A percentile compares a stretch with the other conserved stretches of the same genome.
phyloP scores from a whole-genome alignment of 805 yeast species.

The Teunomyces panamensis region DNA sequence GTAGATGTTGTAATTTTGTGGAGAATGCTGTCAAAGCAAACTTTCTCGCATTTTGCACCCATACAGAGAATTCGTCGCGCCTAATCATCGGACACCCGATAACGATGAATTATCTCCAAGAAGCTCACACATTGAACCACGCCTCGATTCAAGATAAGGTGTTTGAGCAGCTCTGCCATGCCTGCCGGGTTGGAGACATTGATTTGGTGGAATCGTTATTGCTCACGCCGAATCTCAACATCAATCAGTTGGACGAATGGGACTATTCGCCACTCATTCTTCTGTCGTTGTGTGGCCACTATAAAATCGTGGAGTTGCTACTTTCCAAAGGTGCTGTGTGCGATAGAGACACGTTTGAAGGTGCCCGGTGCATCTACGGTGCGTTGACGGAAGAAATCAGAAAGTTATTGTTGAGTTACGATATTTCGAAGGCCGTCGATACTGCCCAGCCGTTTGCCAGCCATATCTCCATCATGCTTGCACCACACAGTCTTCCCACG shows the following conservation, averaged over 20 bases:
- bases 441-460: conserved; percentile 68
- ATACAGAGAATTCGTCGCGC: not conserved
- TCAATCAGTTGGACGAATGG: conserved; percentile 63
- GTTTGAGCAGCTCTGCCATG: conserved; percentile 52
- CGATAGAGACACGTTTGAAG: conserved; percentile 79
- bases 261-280: conserved; percentile 73
- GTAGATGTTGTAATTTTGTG: too few relatives aligned
- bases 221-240: conserved; percentile 35
- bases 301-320: conserved; percentile 55
- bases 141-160: conserved; percentile 12
- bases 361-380: conserved; percentile 73
- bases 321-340: conserved; percentile 68
- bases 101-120: not conserved
- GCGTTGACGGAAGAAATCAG: conserved; percentile 69
- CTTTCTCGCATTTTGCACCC: conserved; percentile 1
- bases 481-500: conserved; percentile 19
- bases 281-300: conserved; percentile 76
- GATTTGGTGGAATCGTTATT: conserved; percentile 60
- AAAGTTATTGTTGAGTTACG: conserved; percentile 54
- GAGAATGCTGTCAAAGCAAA: not conserved
- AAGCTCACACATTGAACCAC: conserved; percentile 1
- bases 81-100: not conserved
- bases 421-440: conserved; percentile 68
- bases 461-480: conserved; percentile 53
- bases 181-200: conserved; percentile 68